These are phyloP conservation scores for Lolium rigidum DNA, from an alignment of 176 grass and related monocot genomes.

Conservation along the genomic window DNA sequence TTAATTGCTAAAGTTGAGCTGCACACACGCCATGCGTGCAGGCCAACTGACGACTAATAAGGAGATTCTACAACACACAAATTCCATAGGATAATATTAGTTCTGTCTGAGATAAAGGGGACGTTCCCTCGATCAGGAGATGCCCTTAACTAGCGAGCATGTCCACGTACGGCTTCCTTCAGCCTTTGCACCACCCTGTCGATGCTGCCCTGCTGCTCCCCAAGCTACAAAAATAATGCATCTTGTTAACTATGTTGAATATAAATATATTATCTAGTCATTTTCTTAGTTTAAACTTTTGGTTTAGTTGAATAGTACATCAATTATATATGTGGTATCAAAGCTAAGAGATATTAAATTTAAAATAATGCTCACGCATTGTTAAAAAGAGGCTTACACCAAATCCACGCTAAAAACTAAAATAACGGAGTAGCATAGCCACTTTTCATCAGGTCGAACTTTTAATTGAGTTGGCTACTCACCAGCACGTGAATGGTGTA, in stretches of 20 bases:
- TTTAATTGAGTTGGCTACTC: constrained; percentile 1
- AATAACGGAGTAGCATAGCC: too few species aligned
- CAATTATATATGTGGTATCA: too few species aligned
- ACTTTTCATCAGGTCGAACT: too few species aligned
- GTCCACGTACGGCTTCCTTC: constrained; percentile 38
- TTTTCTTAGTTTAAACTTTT: too few species aligned
- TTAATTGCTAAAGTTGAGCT: background rate
- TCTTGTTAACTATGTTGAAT: background rate
- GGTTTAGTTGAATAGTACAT: too few species aligned
- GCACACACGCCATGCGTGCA: too few species aligned
- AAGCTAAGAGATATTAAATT: too few species aligned
- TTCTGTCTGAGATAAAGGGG: background rate
- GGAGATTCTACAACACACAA: background rate
- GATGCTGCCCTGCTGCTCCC: constrained; percentile 40
- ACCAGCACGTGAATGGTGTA: constrained; percentile 79
- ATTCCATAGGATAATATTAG: background rate
- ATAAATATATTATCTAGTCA: too few species aligned
- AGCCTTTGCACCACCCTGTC: constrained; percentile 53
- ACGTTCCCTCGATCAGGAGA: background rate
- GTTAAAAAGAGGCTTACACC: too few species aligned
- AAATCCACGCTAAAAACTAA: too few species aligned
- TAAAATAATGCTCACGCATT: too few species aligned
- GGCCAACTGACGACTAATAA: background rate
- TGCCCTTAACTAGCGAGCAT: background rate
- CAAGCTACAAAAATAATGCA: background rate